A percentile compares a stretch with the other conserved stretches of the same genome.
phyloP scores from a whole-genome alignment of 352 stramenopile species.

The Globisporangium paroecandrum region DNA sequence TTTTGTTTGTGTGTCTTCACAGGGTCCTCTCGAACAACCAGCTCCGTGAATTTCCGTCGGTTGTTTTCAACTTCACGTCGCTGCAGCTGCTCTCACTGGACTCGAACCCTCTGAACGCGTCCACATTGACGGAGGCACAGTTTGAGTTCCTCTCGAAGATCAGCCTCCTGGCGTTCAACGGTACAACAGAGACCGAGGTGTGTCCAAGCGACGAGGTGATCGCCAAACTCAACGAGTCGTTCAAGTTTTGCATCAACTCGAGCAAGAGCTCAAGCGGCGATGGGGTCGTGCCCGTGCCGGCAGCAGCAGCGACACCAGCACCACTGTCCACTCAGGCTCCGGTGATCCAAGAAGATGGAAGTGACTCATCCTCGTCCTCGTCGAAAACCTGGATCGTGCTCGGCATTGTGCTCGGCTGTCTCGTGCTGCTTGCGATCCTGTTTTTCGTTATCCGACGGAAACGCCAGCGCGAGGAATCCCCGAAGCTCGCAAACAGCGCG shows the following conservation, averaged over 20 bases:
- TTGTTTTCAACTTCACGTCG: constrained; percentile 53
- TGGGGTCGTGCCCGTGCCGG: constrained; percentile 16
- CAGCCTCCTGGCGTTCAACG: constrained; percentile 44
- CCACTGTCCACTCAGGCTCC: constrained; percentile 8
- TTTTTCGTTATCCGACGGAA: constrained; percentile 41
- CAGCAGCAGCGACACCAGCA: background rate
- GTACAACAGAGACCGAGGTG: constrained; percentile 42
- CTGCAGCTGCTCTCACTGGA: constrained; percentile 46
- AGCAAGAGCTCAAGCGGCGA: constrained; percentile 9
- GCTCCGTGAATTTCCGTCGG: constrained; percentile 35
- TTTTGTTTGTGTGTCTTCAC: background rate
- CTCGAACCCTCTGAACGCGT: constrained; percentile 55
- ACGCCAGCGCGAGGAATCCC: constrained; percentile 35
- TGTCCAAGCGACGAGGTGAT: constrained; percentile 48
- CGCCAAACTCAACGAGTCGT: constrained; percentile 42
- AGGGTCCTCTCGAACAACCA: constrained; percentile 54
- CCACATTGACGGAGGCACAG: constrained; percentile 38
- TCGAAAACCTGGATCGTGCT: constrained; percentile 47
- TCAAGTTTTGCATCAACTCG: constrained; percentile 46
- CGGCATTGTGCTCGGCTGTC: constrained; percentile 29
- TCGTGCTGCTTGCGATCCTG: constrained; percentile 31
- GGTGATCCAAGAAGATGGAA: background rate
- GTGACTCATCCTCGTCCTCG: constrained; percentile 8
- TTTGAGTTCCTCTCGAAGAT: constrained; percentile 59
- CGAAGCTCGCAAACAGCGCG: constrained; percentile 45